A percentile compares a stretch with the other conserved stretches of the same genome.
Conservation (phyloP, 2,329 filamentous ascomycete species). For the Diaporthe sp. region DNA sequence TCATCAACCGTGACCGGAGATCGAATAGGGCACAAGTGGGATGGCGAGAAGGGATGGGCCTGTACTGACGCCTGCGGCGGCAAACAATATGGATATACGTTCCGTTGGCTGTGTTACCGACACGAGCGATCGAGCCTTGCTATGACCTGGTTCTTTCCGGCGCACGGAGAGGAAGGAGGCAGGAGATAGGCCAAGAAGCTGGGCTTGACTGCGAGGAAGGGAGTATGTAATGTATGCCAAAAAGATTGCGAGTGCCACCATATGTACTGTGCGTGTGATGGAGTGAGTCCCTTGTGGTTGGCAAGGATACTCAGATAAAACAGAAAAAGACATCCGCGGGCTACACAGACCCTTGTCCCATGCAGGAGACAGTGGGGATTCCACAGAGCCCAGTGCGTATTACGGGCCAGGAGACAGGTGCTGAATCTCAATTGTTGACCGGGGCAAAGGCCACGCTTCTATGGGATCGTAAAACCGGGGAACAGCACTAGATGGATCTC, state of each 20-base stretch:
- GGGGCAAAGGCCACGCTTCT: slow-evolving; percentile 6
- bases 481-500: slow-evolving; percentile 10
- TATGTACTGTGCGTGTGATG: slow-evolving; percentile 31
- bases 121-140: slow-evolving; percentile 6
- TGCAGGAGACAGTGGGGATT: slow-evolving; percentile 33
- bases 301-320: slow-evolving; percentile 33
- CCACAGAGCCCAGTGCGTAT: slow-evolving; percentile 29
- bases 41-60: slow-evolving; percentile 22
- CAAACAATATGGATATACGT: slow-evolving; percentile 21
- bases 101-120: slow-evolving; percentile 29
- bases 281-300: slow-evolving; percentile 24
- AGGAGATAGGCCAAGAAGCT: slow-evolving; percentile 11
- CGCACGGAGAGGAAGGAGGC: slow-evolving; percentile 15
- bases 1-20: slow-evolving; percentile 22
- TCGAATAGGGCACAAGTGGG: slow-evolving; percentile 20
- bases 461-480: slow-evolving; percentile 11
- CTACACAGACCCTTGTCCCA: slow-evolving; percentile 32
- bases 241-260: slow-evolving; percentile 31
- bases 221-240: slow-evolving; percentile 31
- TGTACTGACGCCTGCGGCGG: slow-evolving; percentile 17
- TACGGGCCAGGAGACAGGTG: slow-evolving; percentile 20
- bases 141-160: neutral
- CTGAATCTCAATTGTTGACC: slow-evolving; percentile 25
- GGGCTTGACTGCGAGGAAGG: slow-evolving; percentile 30
- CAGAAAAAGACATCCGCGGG: slow-evolving; percentile 27